Base-by-base conservation (phyloP, 345 rosid genomes). In the Acer yangbiense region DNA sequence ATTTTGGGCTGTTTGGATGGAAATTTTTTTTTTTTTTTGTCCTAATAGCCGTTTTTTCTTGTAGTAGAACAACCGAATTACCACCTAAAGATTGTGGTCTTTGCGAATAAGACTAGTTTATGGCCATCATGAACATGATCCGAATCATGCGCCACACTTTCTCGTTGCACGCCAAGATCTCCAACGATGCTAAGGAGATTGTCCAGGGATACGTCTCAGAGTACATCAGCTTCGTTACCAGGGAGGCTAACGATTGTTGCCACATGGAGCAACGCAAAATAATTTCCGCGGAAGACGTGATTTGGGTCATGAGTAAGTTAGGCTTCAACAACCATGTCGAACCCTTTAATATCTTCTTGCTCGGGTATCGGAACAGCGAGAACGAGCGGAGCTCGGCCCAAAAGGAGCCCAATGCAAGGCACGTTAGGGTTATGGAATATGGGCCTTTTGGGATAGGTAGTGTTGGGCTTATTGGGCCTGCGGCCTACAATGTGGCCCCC, bases 121-220 rank as follows among this genome's bases (percentile, higher is more conserved):
- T 91, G 92, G 93, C 93, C 1, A 88, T 90, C 20, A 90, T 93
- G 21, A 88, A 90, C 62, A 94, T 91, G 75, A 90, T 84, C 3
- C 86, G 90, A 57, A 90, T 88, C 77, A 91, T 91, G 93, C 92
- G 92, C 12, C 78, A 83, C 3, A 86, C 69, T 63, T 85, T 90
- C 10, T 93, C 91, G 0, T 2, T 85, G 0, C 90, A 88, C 20
- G 92, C 94, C 60, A 91, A 90, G 29, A 90, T 90, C 75, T 90
- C 94, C n/a, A 92, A 91, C n/a, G 92, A 91, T 17, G 91, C 91
- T 10, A 90, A 90, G 72, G 94, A 90, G 79, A 88, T 89, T 16
- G 75, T 91, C 74, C 92, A 90, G 74, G 96, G 88, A 79, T 88
- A 92, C 44, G 87, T 88, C 35, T 87, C 96, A 0, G 90, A 90